Base-by-base conservation (phyloP, 768 basidiomycete species). In the Lactifluus pinguis region DNA sequence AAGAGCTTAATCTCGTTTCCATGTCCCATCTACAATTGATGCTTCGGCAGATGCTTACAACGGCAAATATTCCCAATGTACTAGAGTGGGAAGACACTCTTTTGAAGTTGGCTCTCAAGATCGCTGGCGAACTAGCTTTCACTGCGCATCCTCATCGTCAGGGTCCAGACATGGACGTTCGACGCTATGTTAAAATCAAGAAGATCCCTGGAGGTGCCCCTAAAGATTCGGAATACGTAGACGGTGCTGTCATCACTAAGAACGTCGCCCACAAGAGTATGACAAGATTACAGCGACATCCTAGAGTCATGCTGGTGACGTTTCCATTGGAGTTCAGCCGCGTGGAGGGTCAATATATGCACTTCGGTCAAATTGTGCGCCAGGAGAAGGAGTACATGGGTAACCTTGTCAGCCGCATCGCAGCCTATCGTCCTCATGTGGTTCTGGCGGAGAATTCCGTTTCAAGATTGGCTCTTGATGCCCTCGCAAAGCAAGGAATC, bases 191-290 rank as follows among this genome's bases (percentile, higher is more conserved):
- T 50, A 98, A 98, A 75, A 95, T 98, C 73, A 98, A 99, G 77
- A 95, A 95, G 74, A 88, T 98, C 15, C 95, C 97, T 0, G 97
- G 97, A 25, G 97, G 97, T 4, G 77, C 82, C 41, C 94, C 95
- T 19, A 81, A 78, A 30, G 92, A 99, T 71, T 97, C 93, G 5
- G 97, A 99, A 76, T 98, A 94, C 70, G 92, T 99, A 49, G 89
- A 93, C 57, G 97, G 97, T 13, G 91, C 89, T 5, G 93, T 98
- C 59, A 97, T 98, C 68, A 95, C 95, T 17, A 98, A 99, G 79
- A 98, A 98, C 68, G 87, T 98, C 9, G 91, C 94, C 2, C 95
- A 98, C 73, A 98, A 98, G 73, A 83, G 85, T 65, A 98, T 99
- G 95, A 79, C 88, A 19, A 80, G 92, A 53, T 77, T 78, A 21